phyloP scores from a whole-genome alignment of 805 yeast genomes.

The Saturnispora zaruensis region DNA sequence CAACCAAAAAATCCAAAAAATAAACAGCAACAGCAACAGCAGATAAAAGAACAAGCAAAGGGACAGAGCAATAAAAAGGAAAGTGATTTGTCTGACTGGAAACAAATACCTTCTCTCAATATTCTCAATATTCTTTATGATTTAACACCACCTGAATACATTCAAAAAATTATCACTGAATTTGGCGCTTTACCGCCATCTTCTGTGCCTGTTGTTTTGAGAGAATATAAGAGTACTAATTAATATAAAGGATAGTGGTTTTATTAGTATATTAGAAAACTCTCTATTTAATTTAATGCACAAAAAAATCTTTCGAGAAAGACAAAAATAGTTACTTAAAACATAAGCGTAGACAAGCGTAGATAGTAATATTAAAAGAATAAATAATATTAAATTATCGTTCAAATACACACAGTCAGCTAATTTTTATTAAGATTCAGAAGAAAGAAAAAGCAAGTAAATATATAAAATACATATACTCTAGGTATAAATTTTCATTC shows the following conservation, averaged over 20 bases:
- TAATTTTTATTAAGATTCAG: not conserved
- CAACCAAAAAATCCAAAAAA: conserved; percentile 21
- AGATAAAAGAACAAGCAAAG: conserved; percentile 13
- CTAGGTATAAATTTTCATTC: not conserved
- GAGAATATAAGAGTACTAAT: conserved; percentile 68
- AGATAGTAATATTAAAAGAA: too few species aligned
- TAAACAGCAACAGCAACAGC: conserved; percentile 20
- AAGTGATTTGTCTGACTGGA: conserved; percentile 54
- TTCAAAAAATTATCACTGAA: conserved; percentile 92
- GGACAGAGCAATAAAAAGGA: conserved; percentile 25
- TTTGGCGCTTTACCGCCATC: conserved; percentile 95
- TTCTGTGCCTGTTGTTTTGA: conserved; percentile 92
- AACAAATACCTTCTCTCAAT: conserved; percentile 50
- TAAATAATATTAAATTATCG: not conserved
- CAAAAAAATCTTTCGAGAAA: not conserved
- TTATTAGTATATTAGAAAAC: not conserved
- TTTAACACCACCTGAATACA: conserved; percentile 86
- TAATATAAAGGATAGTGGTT: conserved; percentile 4
- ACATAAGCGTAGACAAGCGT: not conserved
- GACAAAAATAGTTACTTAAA: too few species aligned
- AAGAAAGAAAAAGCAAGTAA: not conserved
- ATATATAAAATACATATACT: not conserved
- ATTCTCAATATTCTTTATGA: conserved; percentile 85
- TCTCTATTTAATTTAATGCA: not conserved
- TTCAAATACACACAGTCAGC: not conserved